phyloP scores from a whole-genome alignment of 2,329 filamentous ascomycete species.

The Claviceps sp. region DNA sequence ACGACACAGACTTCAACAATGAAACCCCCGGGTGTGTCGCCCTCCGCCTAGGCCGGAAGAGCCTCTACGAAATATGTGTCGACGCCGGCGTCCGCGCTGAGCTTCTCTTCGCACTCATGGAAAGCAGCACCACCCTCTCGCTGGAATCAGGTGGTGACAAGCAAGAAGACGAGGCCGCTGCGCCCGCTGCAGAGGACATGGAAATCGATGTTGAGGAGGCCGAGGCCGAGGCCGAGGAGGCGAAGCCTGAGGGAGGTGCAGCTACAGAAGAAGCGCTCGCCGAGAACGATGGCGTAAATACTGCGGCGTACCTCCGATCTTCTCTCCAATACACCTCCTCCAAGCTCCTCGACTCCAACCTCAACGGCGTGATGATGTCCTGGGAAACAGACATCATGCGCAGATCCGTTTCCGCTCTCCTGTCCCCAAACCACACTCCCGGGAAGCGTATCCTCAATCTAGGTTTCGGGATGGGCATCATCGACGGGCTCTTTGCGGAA shows the following conservation, averaged over 20 bases:
- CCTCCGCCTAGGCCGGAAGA: conserved; percentile 48
- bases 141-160: conserved; percentile 34
- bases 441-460: conserved; percentile 69
- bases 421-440: conserved; percentile 22
- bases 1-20: conserved; percentile 72
- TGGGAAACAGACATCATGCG: conserved; percentile 86
- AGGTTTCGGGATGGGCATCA: conserved; percentile 83
- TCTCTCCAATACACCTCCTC: conserved; percentile 49
- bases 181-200: conserved; percentile 14
- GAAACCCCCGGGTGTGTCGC: conserved; percentile 91
- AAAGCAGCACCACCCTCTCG: conserved; percentile 62
- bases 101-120: conserved; percentile 68
- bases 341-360: conserved; percentile 58
- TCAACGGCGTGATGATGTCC: conserved; percentile 87
- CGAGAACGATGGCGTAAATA: too few relatives aligned
- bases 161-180: conserved; percentile 6
- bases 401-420: conserved; percentile 55
- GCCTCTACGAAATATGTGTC: conserved; percentile 71
- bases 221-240: too few relatives aligned
- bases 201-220: conserved; percentile 1
- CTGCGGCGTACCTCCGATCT: conserved; percentile 46
- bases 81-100: conserved; percentile 86
- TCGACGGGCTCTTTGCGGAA: conserved; percentile 62
- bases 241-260: too few relatives aligned
- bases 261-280: too few relatives aligned